A percentile compares a stretch with the other conserved stretches of the same genome.
These are phyloP conservation scores for Phialophora expanda DNA, from an alignment of 2,329 filamentous ascomycete species.

Conservation along the genomic window DNA sequence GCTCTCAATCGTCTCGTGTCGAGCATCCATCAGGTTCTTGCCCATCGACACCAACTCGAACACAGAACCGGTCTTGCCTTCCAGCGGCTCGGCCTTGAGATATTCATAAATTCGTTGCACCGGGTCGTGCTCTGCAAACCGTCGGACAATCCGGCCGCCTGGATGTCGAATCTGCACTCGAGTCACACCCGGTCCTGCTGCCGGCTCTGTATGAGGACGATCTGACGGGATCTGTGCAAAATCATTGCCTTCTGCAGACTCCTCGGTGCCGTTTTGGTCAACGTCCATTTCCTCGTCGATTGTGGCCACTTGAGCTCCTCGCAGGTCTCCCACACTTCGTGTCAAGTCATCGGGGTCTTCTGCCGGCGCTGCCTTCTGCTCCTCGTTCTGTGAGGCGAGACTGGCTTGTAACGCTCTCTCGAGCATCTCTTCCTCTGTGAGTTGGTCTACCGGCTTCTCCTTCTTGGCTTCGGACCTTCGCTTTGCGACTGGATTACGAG, in stretches of 20 bases:
- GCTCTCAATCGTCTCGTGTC: constrained; percentile 77
- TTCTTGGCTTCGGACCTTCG: constrained; percentile 72
- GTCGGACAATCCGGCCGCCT: constrained; percentile 80
- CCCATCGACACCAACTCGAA: constrained; percentile 93
- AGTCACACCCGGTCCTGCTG: constrained; percentile 73
- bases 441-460: constrained; percentile 76
- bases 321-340: constrained; percentile 62
- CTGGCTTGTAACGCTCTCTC: constrained; percentile 93
- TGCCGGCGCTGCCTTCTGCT: constrained; percentile 48
- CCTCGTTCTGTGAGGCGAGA: constrained; percentile 62
- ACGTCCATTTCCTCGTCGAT: constrained; percentile 48
- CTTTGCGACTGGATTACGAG: constrained; percentile 89
- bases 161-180: constrained; percentile 92
- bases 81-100: constrained; percentile 86
- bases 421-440: constrained; percentile 98
- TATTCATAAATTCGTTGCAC: constrained; percentile 91
- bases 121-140: constrained; percentile 77
- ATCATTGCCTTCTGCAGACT: constrained; percentile 43
- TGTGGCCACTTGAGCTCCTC: constrained; percentile 58
- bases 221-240: constrained; percentile 76
- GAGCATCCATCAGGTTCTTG: constrained; percentile 76
- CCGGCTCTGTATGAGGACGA: constrained; percentile 78
- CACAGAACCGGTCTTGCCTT: constrained; percentile 74
- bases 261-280: constrained; percentile 46
- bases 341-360: constrained; percentile 89